phyloP scores from a whole-genome alignment of 2,329 filamentous ascomycete genomes.

The Diplodia mutila region DNA sequence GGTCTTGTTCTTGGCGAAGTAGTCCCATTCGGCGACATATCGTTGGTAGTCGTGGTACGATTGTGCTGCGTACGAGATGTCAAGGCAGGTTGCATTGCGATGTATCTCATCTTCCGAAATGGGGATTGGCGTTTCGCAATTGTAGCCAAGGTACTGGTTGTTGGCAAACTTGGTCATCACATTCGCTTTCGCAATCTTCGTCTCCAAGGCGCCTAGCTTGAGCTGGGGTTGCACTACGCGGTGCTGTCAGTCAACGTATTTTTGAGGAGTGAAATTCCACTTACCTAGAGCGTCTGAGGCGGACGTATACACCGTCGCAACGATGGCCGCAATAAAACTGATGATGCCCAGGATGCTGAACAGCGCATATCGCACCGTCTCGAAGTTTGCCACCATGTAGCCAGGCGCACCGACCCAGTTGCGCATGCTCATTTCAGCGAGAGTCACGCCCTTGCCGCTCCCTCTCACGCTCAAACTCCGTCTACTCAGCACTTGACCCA shows the following conservation, averaged over 20 bases:
- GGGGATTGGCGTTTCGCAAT: constrained; percentile 66
- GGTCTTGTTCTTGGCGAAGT: constrained; percentile 51
- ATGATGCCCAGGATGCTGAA: constrained; percentile 66
- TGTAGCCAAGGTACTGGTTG: constrained; percentile 54
- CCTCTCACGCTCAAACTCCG: constrained; percentile 62
- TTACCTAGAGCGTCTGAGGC: constrained; percentile 70
- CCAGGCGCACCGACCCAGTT: constrained; percentile 69
- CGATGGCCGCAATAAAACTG: constrained; percentile 66
- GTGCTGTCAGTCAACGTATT: not conserved
- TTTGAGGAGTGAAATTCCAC: constrained; percentile 1
- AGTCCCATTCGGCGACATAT: constrained; percentile 62
- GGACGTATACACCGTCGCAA: constrained; percentile 74
- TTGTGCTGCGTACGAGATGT: constrained; percentile 71
- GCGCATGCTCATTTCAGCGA: constrained; percentile 79
- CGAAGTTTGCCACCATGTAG: constrained; percentile 70
- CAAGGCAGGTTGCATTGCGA: constrained; percentile 63
- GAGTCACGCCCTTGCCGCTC: constrained; percentile 64
- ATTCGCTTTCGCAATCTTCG: constrained; percentile 56
- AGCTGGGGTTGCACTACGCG: constrained; percentile 68
- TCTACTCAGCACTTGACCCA: constrained; percentile 75
- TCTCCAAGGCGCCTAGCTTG: constrained; percentile 59
- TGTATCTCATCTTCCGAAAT: constrained; percentile 44
- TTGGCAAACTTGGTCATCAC: constrained; percentile 69
- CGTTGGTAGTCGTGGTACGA: constrained; percentile 70
- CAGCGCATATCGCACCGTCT: constrained; percentile 66